Base-by-base conservation (phyloP, 208 protist genomes). In the Acanthamoeba royreba region DNA sequence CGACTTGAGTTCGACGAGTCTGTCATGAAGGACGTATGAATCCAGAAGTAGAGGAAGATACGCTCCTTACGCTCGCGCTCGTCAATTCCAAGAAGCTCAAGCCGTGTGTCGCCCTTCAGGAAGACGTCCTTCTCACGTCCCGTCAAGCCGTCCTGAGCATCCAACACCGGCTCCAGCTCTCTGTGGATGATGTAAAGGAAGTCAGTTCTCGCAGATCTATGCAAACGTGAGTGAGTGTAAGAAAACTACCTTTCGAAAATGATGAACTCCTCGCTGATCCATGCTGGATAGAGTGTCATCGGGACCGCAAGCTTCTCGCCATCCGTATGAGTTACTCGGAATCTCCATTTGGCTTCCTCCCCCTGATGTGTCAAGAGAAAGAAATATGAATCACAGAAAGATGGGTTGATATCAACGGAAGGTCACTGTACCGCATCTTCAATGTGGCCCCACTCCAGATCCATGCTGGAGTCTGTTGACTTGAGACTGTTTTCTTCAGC, bases 21-120 rank as follows among this genome's bases (percentile, higher is more conserved):
- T 38, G 72, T 35, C 81, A 89, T 89, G 49, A 89, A 89, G 8
- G 81, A 89, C 5, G 81, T 89, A 35, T 89, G 81, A 52, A 66
- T 46, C 81, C 81, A 89, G 38, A 89, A 89, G 81, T 89, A 89
- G 53, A 89, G 53, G 81, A 89, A 66, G 49, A 89, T 89, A 33
- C 81, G 81, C 72, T 83, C 72, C 53, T 89, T 89, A 19, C 49
- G 81, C 53, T 66, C 81, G 46, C 38, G n/a, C 49, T 66, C 53
- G 49, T 89, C 49, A 2, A 25, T n/a, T 2, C 81, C 81, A 13
- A 89, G 35, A 17, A 58, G 53, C 81, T 89, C 81, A 5, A 89
- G 46, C 35, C 81, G 45, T 1, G 81, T 89, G 49, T 89, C 81
- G 46, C 49, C 81, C 2, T 35, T 45, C 31, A 89, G n/a, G 53